Evolutionary conservation across 2,329 filamentous ascomycete genomes (phyloP), one percentile per base, ranked within the genome.

Genomic region (Xylariomycetidae sp.): DNA sequence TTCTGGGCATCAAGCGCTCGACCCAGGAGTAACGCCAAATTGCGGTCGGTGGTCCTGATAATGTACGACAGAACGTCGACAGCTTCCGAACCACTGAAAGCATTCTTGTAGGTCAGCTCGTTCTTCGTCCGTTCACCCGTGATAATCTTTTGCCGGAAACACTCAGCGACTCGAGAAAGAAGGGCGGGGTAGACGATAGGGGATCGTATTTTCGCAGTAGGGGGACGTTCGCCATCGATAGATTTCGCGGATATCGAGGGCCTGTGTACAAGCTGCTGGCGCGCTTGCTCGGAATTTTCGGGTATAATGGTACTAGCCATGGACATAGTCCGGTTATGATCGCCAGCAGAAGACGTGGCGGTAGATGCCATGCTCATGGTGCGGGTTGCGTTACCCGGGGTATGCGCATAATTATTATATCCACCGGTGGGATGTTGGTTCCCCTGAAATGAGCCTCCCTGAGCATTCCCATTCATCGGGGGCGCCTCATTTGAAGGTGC

Each of bases 21-120:
- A 42, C 92, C 92, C 12, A 98, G 69, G 8, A 98, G 75, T 30
- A 98, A 68, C 9, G 92, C 92, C 40, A 98, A 68, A 56, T 98
- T 98, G 38, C 92, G 79, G 61, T 98, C 92, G 1, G 87, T 95
- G 2, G 92, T 98, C 54, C 93, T 84, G 60, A 98, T 96, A 46
- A 98, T 96, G 55, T 93, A 94, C 1, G 86, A 86, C 44, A 98
- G 83, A 38, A 96, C 74, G 58, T 98, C 92, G 14, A 98, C 92
- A 14, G 92, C 90, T 58, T 98, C 92, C 16, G 86, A 84, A 47
- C 92, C 92, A 40, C 87, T 94, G 58, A 98, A 98, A 3, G 90
- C 86, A 61, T 92, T 95, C 59, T 95, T 94, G 67, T 98, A 98
- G 3, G 90, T 88, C 40, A 98, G 69, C 35, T 90, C 90, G 68